Evolutionary conservation across 306 rosid species (phyloP).

Genomic region (Datisca glomerata): DNA sequence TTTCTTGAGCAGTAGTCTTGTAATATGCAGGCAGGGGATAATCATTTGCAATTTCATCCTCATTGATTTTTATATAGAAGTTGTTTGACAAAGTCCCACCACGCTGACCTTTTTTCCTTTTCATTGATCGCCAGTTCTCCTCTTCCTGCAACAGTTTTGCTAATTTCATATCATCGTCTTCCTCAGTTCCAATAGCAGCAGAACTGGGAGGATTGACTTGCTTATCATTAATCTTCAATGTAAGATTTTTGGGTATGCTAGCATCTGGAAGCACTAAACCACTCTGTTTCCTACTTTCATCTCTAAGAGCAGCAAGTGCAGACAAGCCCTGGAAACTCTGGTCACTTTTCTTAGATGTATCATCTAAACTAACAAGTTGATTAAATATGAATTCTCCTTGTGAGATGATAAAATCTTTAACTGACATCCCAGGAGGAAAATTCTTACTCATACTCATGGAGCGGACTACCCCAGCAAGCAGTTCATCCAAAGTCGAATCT

Average conservation of each 20-base stretch:
- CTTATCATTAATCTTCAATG: slow-evolving; percentile 44
- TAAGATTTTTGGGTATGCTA: slow-evolving; percentile 13
- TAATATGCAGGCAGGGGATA: slow-evolving; percentile 90
- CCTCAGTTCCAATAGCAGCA: slow-evolving; percentile 19
- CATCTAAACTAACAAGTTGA: slow-evolving; percentile 74
- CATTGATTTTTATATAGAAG: slow-evolving; percentile 79
- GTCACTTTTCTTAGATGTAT: slow-evolving; percentile 48
- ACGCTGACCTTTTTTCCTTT: slow-evolving; percentile 45
- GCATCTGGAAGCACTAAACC: slow-evolving; percentile 21
- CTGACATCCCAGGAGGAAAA: slow-evolving; percentile 52
- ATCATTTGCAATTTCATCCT: slow-evolving; percentile 90
- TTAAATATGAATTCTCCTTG: slow-evolving; percentile 80
- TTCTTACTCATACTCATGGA: slow-evolving; percentile 55
- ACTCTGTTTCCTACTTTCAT: slow-evolving; percentile 39
- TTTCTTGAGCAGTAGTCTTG: slow-evolving; percentile 55
- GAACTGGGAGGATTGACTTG: slow-evolving; percentile 18
- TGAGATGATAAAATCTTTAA: slow-evolving; percentile 57
- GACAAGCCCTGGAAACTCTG: slow-evolving; percentile 41
- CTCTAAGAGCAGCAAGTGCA: slow-evolving; percentile 57
- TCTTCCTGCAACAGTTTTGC: slow-evolving; percentile 87
- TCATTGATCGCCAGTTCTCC: slow-evolving; percentile 63
- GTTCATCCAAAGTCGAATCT: slow-evolving; percentile 58
- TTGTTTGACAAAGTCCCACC: slow-evolving; percentile 24
- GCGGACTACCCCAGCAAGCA: slow-evolving; percentile 80
- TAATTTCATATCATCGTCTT: slow-evolving; percentile 62